Percentiles rank a stretch among this genome's conserved stretches.
phyloP scores from a whole-genome alignment of 2,329 filamentous ascomycete species.

The Ustulina deusta region DNA sequence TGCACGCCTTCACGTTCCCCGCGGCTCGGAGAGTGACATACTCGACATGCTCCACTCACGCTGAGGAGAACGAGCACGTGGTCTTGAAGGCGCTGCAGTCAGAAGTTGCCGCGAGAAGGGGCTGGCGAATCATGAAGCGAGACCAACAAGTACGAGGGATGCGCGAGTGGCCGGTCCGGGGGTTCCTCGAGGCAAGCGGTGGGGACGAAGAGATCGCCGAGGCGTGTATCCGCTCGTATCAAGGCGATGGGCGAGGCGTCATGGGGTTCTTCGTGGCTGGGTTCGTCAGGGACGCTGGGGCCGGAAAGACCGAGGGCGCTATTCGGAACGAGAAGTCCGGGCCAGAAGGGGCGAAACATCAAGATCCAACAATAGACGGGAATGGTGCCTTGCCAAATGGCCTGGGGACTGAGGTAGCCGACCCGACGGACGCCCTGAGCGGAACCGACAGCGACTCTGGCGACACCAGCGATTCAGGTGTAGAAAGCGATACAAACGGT shows the following conservation, averaged over 20 bases:
- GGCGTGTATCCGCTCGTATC: conserved; percentile 83
- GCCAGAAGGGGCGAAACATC: background rate
- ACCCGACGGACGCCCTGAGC: background rate
- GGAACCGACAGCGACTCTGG: conserved; percentile 9
- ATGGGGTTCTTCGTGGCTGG: conserved; percentile 98
- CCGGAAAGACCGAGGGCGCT: conserved; percentile 37
- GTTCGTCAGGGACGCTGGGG: conserved; percentile 73
- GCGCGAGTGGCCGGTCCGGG: conserved; percentile 78
- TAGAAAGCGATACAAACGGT: conserved; percentile 38
- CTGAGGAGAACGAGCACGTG: conserved; percentile 88
- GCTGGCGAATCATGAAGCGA: conserved; percentile 82
- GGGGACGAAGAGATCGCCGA: conserved; percentile 70
- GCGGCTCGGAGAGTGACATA: conserved; percentile 83
- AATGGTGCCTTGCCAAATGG: background rate
- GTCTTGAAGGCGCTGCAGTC: conserved; percentile 79
- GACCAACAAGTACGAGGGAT: conserved; percentile 81
- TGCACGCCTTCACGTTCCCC: conserved; percentile 87
- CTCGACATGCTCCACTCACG: conserved; percentile 91
- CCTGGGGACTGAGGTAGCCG: background rate
- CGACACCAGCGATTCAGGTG: conserved; percentile 37
- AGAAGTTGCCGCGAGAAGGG: conserved; percentile 70
- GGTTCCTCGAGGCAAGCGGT: conserved; percentile 61
- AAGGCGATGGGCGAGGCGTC: conserved; percentile 82
- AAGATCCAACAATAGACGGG: background rate
- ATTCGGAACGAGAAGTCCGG: conserved; percentile 26